These are phyloP conservation scores for Cladosporium sp. DNA, from an alignment of 2,329 filamentous ascomycete genomes.

Conservation along the genomic window DNA sequence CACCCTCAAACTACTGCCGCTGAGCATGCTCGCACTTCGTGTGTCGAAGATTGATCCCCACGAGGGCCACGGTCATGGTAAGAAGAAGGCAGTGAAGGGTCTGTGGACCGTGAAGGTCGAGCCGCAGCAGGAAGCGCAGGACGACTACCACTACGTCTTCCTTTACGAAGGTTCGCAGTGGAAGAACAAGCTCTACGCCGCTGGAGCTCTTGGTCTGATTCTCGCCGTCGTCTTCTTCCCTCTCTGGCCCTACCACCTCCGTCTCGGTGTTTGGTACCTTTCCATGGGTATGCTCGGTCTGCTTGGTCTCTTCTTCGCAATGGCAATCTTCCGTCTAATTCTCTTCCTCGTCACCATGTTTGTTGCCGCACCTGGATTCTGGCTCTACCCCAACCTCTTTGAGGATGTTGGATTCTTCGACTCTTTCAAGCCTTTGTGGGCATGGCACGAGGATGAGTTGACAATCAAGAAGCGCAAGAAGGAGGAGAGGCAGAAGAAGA, in stretches of 20 bases:
- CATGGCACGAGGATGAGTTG: slow-evolving; percentile 71
- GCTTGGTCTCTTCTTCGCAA: slow-evolving; percentile 90
- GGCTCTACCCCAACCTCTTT: slow-evolving; percentile 97
- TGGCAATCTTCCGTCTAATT: slow-evolving; percentile 96
- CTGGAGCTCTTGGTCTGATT: slow-evolving; percentile 76
- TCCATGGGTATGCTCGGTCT: slow-evolving; percentile 90
- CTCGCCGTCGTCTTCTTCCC: slow-evolving; percentile 93
- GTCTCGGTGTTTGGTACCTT: slow-evolving; percentile 94
- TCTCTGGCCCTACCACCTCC: slow-evolving; percentile 87
- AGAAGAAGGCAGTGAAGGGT: slow-evolving; percentile 89
- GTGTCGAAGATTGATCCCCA: slow-evolving; percentile 80
- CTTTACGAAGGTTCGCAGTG: slow-evolving; percentile 91
- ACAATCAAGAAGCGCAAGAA: slow-evolving; percentile 41
- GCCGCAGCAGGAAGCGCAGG: slow-evolving; percentile 85
- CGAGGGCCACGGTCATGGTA: slow-evolving; percentile 68
- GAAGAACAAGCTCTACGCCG: slow-evolving; percentile 90
- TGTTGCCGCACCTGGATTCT: slow-evolving; percentile 79
- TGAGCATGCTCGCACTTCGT: slow-evolving; percentile 89
- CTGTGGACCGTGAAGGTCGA: slow-evolving; percentile 95
- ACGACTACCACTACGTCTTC: slow-evolving; percentile 95
- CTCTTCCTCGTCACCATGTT: slow-evolving; percentile 94
- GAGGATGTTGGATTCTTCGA: slow-evolving; percentile 99
- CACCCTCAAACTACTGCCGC: slow-evolving; percentile 88
- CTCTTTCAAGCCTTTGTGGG: slow-evolving; percentile 93
- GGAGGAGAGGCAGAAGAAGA: slow-evolving; percentile 35